Base-by-base conservation (phyloP, 2,329 filamentous ascomycete species). In the Penicillium sp. region DNA sequence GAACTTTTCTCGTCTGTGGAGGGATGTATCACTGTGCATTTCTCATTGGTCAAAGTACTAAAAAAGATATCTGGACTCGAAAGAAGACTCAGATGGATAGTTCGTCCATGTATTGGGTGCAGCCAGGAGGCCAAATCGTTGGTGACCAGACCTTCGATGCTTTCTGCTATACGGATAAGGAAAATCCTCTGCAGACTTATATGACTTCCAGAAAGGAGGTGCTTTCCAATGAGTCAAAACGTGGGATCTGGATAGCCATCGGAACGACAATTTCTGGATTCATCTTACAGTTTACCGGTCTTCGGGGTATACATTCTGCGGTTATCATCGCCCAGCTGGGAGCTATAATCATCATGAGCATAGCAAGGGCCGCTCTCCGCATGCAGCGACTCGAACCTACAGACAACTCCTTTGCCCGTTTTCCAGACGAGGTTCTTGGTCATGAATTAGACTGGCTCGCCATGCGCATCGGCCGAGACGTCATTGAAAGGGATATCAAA, bases 81-180 rank as follows among this genome's bases (percentile, higher is more conserved):
- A 45, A 39, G 22, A 47, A 39, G 6, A 34, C 16, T n/a, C 5
- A 13, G 5, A 1, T 16, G 6, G 45, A 44, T 6, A 32, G 16
- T 27, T 36, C 49, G 29, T 47, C 29, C 1, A 46, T 64, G 3
- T 57, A 54, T 42, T 64, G 57, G 63, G 24, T 64, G 4, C 59
- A 67, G 39, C 63, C 60, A 2, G 62, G 63, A 0, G 36, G 39
- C 11, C 60, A 67, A 29, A 22, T 49, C 2, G 24, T 65, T 10
- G 62, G 64, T 4, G 64, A 65, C 44, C 56, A 66, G 39, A 57
- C 49, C 4, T 63, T 66, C 32, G 59, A 66, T 40, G 43, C 63
- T 1, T 67, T 64, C 36, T 31, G 22, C 1, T 21, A 55, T 9
- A 43, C 27, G 8, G 53, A 47, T 18, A 16, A 8, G 24, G 43